Evolutionary conservation across 257 asterid species (phyloP), one percentile per base, ranked within the genome.

Genomic region (Lycium barbarum): DNA sequence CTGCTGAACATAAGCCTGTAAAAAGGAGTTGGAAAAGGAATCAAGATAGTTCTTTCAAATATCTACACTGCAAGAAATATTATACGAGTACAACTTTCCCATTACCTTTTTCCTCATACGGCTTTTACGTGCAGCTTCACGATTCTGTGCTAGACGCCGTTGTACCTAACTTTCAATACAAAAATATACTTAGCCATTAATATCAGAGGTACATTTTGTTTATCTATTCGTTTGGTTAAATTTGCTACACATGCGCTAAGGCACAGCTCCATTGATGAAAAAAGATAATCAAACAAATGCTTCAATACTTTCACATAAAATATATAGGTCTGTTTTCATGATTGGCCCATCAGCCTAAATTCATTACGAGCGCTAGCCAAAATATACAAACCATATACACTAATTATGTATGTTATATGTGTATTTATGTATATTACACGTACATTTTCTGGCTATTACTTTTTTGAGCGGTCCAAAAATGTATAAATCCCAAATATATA

Each of bases 51-150:
- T n/a, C 79, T 38, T 26, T 51, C 66, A 57, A 45, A 17, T 57
- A 40, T 26, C 1, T 53, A 53, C 18, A 14, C 15, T 54, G 47
- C 26, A 73, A 17, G 40, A 45, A 49, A 15, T 35, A 35, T n/a
- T 33, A 33, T 6, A 17, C 20, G 61, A 18, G 36, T 7, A 82
- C 80, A 66, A 68, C 9, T 17, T 83, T 83, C 20, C 18, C 7
- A 54, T 81, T 40, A 94, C 99, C 98, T 97, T 97, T 92, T 97
- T 97, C 58, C 98, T 81, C 67, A 91, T 22, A 17, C 99, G 96
- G 84, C 99, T 97, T 86, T 95, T 97, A 66, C 93, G 86, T 1
- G 99, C 98, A 86, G 99, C 99, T 89, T 94, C 98, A 0, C 99
- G 97, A 83, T 97, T 97, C 81, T 97, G 99, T 1, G 98, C 98